Percentiles rank a stretch among this genome's conserved stretches.
phyloP scores from a whole-genome alignment of 129 eudicot genomes.

The Heracleum sosnowskyi region DNA sequence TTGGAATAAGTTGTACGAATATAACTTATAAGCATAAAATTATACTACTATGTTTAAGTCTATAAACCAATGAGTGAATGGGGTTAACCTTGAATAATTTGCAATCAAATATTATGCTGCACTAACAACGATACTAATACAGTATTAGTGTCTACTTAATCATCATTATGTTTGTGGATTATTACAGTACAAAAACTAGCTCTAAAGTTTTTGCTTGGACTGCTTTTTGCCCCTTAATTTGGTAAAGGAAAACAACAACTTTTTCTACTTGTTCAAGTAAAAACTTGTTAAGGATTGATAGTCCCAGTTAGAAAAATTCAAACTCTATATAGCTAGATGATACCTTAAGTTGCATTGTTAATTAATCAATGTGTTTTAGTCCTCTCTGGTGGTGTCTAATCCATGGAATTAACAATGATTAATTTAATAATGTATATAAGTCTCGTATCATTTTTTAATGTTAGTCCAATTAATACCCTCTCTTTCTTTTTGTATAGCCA shows the following conservation, averaged over 20 bases:
- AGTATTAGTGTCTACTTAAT: neutral
- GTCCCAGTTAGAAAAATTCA: neutral
- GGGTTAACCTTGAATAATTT: neutral
- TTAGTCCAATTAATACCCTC: neutral
- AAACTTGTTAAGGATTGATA: neutral
- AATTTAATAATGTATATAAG: neutral
- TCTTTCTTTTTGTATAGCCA: too few species aligned
- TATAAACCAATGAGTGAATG: neutral
- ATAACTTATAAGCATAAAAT: neutral
- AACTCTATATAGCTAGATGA: neutral
- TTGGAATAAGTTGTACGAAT: neutral
- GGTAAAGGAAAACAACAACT: neutral
- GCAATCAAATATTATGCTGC: slow-evolving; percentile 4
- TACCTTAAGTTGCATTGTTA: neutral
- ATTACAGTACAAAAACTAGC: neutral
- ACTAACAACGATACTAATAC: neutral
- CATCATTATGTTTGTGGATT: neutral
- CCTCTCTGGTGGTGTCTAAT: neutral
- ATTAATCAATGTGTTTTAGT: neutral
- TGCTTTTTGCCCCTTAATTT: neutral
- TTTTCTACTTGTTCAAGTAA: neutral
- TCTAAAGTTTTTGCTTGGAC: neutral
- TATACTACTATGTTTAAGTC: too few species aligned
- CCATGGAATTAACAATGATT: neutral
- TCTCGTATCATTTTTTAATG: neutral